These are phyloP conservation scores for Hanseniaspora clermontiae DNA, from an alignment of 805 yeast species.

Conservation along the genomic window DNA sequence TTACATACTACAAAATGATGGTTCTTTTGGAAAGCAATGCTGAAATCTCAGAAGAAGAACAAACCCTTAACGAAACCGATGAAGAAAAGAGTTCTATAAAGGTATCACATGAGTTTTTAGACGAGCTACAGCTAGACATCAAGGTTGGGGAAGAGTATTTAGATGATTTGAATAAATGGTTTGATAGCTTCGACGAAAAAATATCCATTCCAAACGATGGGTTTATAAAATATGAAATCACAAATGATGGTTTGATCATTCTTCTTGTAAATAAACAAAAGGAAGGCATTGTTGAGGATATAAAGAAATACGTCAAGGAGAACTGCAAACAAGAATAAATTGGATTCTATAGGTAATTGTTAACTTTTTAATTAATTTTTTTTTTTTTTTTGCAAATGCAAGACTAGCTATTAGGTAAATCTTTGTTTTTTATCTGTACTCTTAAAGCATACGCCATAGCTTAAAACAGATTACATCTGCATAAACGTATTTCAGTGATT, in stretches of 20 bases:
- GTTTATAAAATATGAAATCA: slow-evolving; percentile 29
- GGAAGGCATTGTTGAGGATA: slow-evolving; percentile 20
- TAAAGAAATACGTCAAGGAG: slow-evolving; percentile 22
- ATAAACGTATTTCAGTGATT: too few species aligned
- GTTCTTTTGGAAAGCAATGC: slow-evolving; percentile 8
- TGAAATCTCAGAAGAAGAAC: neutral
- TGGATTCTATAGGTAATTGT: neutral
- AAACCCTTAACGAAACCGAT: neutral
- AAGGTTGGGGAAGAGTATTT: slow-evolving; percentile 22
- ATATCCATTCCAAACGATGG: slow-evolving; percentile 31
- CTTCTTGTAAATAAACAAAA: slow-evolving; percentile 24
- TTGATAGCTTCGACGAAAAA: slow-evolving; percentile 28
- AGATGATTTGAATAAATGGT: slow-evolving; percentile 26
- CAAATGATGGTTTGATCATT: slow-evolving; percentile 29
- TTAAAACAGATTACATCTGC: too few species aligned
- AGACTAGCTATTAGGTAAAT: neutral
- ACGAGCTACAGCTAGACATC: slow-evolving; percentile 25
- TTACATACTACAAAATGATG: slow-evolving; percentile 8
- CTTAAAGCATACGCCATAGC: too few species aligned
- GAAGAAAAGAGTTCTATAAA: slow-evolving; percentile 5
- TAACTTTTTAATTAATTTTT: neutral
- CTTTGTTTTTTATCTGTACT: too few species aligned
- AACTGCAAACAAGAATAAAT: slow-evolving; percentile 3
- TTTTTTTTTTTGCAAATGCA: neutral
- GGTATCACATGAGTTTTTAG: slow-evolving; percentile 27